phyloP scores from a whole-genome alignment of 371 early-diverging fungal genomes.

The Mucor indicus region DNA sequence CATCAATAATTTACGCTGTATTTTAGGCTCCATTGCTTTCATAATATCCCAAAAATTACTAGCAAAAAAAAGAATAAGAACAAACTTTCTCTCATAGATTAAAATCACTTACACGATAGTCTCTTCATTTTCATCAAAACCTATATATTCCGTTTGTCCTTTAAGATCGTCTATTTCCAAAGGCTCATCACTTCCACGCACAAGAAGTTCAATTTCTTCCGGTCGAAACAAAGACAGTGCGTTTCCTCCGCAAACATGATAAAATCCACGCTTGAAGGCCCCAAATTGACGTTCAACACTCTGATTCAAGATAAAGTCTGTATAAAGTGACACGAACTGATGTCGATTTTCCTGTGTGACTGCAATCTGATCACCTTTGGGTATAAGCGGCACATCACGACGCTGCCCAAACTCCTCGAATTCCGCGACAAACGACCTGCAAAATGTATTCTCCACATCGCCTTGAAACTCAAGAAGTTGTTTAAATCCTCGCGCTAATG shows the following conservation, averaged over 20 bases:
- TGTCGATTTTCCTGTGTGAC: conserved; percentile 75
- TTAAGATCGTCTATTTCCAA: conserved; percentile 79
- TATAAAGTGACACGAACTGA: conserved; percentile 82
- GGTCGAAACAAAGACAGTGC: conserved; percentile 87
- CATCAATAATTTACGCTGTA: conserved; percentile 80
- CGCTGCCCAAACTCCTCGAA: conserved; percentile 78
- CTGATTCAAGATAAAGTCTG: conserved; percentile 77
- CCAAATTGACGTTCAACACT: conserved; percentile 82
- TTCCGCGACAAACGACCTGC: conserved; percentile 78
- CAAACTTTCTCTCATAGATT: too few species aligned
- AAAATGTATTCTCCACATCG: conserved; percentile 83
- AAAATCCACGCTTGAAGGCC: conserved; percentile 90
- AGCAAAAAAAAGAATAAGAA: too few species aligned
- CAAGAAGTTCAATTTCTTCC: conserved; percentile 94
- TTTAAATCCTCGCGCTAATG: conserved; percentile 79
- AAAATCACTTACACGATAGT: conserved; percentile 43
- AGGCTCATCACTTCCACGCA: conserved; percentile 87
- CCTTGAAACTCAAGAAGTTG: conserved; percentile 78
- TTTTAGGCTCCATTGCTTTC: conserved; percentile 60
- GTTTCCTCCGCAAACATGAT: conserved; percentile 88
- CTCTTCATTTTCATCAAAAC: conserved; percentile 53
- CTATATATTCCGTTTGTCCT: conserved; percentile 80
- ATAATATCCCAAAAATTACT: conserved; percentile 90
- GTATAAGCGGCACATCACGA: conserved; percentile 66
- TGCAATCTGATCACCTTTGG: conserved; percentile 66